A percentile compares a stretch with the other conserved stretches of the same genome.
Conservation (phyloP, 1,284 basidiomycete species). For the Leccinum ambiguum region DNA sequence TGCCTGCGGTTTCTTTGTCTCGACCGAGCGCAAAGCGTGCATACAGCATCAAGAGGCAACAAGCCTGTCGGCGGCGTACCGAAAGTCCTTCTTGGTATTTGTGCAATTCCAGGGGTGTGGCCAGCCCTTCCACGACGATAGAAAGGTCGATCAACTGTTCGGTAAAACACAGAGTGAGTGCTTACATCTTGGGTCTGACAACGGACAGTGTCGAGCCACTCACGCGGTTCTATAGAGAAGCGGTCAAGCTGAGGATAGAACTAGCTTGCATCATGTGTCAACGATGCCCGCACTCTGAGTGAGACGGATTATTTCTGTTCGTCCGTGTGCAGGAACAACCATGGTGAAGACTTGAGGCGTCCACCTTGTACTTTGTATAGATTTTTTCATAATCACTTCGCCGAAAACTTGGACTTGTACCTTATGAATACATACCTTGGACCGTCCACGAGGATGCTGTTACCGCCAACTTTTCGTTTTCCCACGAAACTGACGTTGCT, state of each 20-base stretch:
- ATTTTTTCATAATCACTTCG: constrained; percentile 1
- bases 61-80: constrained; percentile 16
- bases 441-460: not conserved
- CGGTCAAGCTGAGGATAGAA: constrained; percentile 30
- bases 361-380: constrained; percentile 5
- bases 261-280: constrained; percentile 36
- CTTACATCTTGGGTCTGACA: constrained; percentile 1
- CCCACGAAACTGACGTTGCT: constrained; percentile 10
- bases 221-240: constrained; percentile 28
- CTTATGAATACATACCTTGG: not conserved
- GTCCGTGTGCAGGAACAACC: constrained; percentile 31
- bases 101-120: constrained; percentile 27
- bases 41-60: constrained; percentile 3
- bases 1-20: constrained; percentile 9
- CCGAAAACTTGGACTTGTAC: not conserved
- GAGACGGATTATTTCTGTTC: constrained; percentile 35
- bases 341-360: constrained; percentile 31
- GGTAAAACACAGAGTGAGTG: constrained; percentile 31
- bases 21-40: constrained; percentile 15
- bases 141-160: constrained; percentile 32
- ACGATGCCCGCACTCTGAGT: constrained; percentile 28
- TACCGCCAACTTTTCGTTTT: not conserved
- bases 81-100: constrained; percentile 20
- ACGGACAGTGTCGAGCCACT: constrained; percentile 7
- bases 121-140: constrained; percentile 28